Conservation (phyloP, 2,329 filamentous ascomycete species). For the Ascochyta fabae region DNA sequence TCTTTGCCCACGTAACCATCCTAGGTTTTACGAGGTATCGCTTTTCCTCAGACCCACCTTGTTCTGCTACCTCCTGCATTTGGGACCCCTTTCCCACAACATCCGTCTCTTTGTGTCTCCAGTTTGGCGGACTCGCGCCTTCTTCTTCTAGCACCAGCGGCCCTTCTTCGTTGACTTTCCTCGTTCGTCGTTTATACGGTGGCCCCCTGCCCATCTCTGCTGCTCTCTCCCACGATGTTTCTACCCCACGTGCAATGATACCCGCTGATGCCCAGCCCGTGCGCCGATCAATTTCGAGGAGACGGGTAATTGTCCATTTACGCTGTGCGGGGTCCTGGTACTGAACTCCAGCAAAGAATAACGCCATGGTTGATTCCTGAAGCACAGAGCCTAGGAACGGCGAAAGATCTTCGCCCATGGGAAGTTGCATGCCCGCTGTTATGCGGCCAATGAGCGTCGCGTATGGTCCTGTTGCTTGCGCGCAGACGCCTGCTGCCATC, state of each 20-base stretch:
- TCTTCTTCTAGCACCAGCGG: constrained; percentile 30
- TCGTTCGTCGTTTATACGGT: constrained; percentile 60
- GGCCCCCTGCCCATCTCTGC: constrained; percentile 77
- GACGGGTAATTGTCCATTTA: constrained; percentile 75
- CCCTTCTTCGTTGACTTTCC: constrained; percentile 28
- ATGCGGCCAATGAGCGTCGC: constrained; percentile 82
- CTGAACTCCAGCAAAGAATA: constrained; percentile 88
- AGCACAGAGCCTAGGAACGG: constrained; percentile 81
- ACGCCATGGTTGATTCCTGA: constrained; percentile 79
- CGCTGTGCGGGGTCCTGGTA: constrained; percentile 76
- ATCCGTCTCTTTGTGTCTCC: constrained; percentile 20
- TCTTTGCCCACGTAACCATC: constrained; percentile 76
- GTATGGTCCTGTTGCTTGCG: constrained; percentile 71
- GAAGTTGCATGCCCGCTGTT: constrained; percentile 68
- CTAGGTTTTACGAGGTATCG: constrained; percentile 64
- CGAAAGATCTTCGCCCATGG: constrained; percentile 61
- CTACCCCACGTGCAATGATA: constrained; percentile 82
- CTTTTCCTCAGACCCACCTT: constrained; percentile 23
- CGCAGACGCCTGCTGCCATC: constrained; percentile 81
- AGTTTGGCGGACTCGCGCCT: background rate
- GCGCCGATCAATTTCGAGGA: constrained; percentile 76
- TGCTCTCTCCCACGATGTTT: constrained; percentile 81
- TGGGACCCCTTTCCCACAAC: constrained; percentile 17
- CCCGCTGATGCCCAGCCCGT: constrained; percentile 88
- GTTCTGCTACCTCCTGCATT: constrained; percentile 3